A percentile compares a stretch with the other conserved stretches of the same genome.
Evolutionary conservation across 2,329 filamentous ascomycete species (phyloP).

Genomic region (Pseudogymnoascus sp.): DNA sequence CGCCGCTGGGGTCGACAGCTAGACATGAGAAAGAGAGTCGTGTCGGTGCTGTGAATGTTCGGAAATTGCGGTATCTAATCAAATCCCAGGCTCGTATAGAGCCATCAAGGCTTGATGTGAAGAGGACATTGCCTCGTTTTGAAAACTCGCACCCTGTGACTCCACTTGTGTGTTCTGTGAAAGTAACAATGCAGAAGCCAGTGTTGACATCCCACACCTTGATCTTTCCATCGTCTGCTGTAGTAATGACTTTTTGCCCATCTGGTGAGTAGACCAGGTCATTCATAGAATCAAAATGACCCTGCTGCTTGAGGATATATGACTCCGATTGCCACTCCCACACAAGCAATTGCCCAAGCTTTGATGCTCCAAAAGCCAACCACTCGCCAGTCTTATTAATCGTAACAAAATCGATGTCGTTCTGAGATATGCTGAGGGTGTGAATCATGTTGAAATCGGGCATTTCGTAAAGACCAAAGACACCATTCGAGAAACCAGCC

Average conservation of each 20-base stretch:
- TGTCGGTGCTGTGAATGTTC: constrained; percentile 91
- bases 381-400: constrained; percentile 94
- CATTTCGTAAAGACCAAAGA: constrained; percentile 92
- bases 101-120: constrained; percentile 90
- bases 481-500: constrained; percentile 87
- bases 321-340: constrained; percentile 99
- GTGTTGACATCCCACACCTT: constrained; percentile 98
- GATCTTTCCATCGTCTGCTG: constrained; percentile 93
- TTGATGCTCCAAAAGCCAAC: constrained; percentile 94
- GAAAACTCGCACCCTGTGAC: constrained; percentile 94
- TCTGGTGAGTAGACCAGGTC: constrained; percentile 88
- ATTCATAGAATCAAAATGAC: constrained; percentile 95
- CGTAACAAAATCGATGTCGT: constrained; percentile 89
- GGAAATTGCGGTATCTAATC: constrained; percentile 91
- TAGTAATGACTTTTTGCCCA: constrained; percentile 85
- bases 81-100: constrained; percentile 95
- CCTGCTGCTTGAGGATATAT: constrained; percentile 96
- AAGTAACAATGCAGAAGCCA: constrained; percentile 96
- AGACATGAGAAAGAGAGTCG: constrained; percentile 87
- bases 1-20: constrained; percentile 93
- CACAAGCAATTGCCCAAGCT: constrained; percentile 89
- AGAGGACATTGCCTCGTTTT: constrained; percentile 90
- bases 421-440: constrained; percentile 87
- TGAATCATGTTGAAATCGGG: constrained; percentile 95
- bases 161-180: constrained; percentile 91